phyloP scores from a whole-genome alignment of 1,284 basidiomycete genomes.

The Sanguinoderma infundibulare region DNA sequence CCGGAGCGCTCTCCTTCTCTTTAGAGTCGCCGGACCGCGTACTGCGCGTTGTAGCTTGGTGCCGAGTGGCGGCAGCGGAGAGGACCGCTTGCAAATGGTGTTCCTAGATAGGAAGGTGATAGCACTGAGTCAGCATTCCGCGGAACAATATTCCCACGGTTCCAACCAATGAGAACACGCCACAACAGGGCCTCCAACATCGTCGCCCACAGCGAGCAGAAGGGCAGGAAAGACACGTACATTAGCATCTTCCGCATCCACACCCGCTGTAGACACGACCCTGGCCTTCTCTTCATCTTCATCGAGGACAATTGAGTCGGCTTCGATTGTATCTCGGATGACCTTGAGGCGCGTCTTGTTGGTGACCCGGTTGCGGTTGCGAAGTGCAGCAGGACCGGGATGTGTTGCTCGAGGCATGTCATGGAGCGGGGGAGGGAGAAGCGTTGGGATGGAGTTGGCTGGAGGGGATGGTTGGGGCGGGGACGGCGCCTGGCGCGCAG shows the following conservation, averaged over 20 bases:
- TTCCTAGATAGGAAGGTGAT: conserved; percentile 61
- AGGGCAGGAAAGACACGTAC: conserved; percentile 56
- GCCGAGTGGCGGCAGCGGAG: conserved; percentile 70
- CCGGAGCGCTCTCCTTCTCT: conserved; percentile 50
- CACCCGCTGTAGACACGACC: conserved; percentile 66
- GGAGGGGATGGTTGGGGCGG: conserved; percentile 29
- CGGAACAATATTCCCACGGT: conserved; percentile 53
- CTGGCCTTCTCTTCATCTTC: conserved; percentile 83
- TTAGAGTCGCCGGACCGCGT: conserved; percentile 43
- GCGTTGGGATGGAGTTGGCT: conserved; percentile 22
- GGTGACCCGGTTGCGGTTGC: conserved; percentile 86
- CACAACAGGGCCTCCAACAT: conserved; percentile 52
- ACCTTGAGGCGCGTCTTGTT: conserved; percentile 90
- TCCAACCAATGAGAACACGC: conserved; percentile 51
- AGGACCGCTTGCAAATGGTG: conserved; percentile 91
- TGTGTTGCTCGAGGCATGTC: conserved; percentile 81
- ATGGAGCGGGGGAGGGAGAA: conserved; percentile 50
- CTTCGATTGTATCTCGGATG: conserved; percentile 78
- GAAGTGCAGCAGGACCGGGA: conserved; percentile 73
- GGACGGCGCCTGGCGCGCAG: conserved; percentile 32
- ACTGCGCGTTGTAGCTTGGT: conserved; percentile 46
- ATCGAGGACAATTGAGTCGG: conserved; percentile 80
- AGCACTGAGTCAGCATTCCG: conserved; percentile 65
- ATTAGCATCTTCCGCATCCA: conserved; percentile 88
- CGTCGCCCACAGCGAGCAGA: conserved; percentile 41